A percentile compares a stretch with the other conserved stretches of the same genome.
These are phyloP conservation scores for Phytopythium chamaehyphon DNA, from an alignment of 352 stramenopile species.

Conservation along the genomic window DNA sequence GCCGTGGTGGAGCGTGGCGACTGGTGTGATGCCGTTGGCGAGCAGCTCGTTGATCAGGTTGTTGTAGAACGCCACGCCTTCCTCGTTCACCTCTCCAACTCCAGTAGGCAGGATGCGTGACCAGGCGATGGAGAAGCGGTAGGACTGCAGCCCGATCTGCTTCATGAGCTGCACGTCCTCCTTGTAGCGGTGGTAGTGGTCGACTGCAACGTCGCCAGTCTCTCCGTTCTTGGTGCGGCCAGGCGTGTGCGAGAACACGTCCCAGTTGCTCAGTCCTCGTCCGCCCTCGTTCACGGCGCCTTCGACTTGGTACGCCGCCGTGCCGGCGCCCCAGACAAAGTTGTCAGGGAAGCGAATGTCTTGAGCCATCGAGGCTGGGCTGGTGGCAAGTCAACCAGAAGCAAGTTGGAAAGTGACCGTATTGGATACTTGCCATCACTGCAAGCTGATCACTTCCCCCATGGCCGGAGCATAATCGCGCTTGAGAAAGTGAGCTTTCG, in stretches of 20 bases:
- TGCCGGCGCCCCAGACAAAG: constrained; percentile 87
- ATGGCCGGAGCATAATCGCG: too few species aligned
- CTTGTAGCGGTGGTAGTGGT: constrained; percentile 90
- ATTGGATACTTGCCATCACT: too few species aligned
- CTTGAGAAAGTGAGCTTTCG: too few species aligned
- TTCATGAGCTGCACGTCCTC: constrained; percentile 92
- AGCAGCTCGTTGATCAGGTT: constrained; percentile 73
- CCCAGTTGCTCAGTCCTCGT: constrained; percentile 85
- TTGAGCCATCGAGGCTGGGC: too few species aligned
- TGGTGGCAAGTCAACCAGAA: too few species aligned
- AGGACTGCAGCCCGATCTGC: constrained; percentile 86
- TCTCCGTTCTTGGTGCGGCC: constrained; percentile 67
- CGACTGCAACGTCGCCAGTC: constrained; percentile 83
- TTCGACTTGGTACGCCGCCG: constrained; percentile 92
- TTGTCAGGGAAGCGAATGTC: constrained; percentile 25
- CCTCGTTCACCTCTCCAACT: background rate
- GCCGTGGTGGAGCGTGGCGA: constrained; percentile 86
- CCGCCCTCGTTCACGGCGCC: constrained; percentile 80
- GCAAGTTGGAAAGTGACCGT: too few species aligned
- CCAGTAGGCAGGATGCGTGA: background rate
- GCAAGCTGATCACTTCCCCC: too few species aligned
- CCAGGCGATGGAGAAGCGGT: constrained; percentile 31
- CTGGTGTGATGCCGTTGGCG: constrained; percentile 59
- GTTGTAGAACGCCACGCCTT: constrained; percentile 79
- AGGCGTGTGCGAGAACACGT: constrained; percentile 74